These are phyloP conservation scores for Chrysanthemum lavandulifolium DNA, from an alignment of 129 eudicot genomes.

Conservation along the genomic window DNA sequence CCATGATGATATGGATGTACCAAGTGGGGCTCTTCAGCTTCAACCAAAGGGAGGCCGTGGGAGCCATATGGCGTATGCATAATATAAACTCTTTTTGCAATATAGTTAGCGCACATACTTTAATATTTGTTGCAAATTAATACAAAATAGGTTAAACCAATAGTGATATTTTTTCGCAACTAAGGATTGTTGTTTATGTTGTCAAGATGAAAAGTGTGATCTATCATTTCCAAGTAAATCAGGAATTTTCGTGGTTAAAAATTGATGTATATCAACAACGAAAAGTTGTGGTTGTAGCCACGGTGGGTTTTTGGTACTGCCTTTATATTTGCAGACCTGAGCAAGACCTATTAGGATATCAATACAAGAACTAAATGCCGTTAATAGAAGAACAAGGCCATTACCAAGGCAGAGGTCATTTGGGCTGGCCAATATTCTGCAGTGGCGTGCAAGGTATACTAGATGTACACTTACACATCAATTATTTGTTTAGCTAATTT, in stretches of 20 bases:
- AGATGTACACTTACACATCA: background rate
- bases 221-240: slow-evolving; percentile 68
- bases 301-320: no score
- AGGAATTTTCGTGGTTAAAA: slow-evolving; percentile 70
- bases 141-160: background rate
- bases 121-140: background rate
- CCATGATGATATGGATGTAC: slow-evolving; percentile 87
- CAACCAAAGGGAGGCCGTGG: slow-evolving; percentile 67
- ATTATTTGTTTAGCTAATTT: background rate
- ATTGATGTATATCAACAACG: slow-evolving; percentile 49
- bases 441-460: slow-evolving; percentile 62
- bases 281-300: no score
- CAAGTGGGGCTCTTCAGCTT: slow-evolving; percentile 89
- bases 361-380: slow-evolving; percentile 29
- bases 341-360: slow-evolving; percentile 40
- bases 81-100: background rate
- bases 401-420: slow-evolving; percentile 59
- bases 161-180: no score
- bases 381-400: slow-evolving; percentile 40
- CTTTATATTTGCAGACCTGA: no score
- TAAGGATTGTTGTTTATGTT: no score
- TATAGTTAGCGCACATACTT: background rate
- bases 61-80: slow-evolving; percentile 75
- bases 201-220: slow-evolving; percentile 80
- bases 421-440: slow-evolving; percentile 33